phyloP scores from a whole-genome alignment of 108 stramenopile genomes.

The Cyclotella atomus region DNA sequence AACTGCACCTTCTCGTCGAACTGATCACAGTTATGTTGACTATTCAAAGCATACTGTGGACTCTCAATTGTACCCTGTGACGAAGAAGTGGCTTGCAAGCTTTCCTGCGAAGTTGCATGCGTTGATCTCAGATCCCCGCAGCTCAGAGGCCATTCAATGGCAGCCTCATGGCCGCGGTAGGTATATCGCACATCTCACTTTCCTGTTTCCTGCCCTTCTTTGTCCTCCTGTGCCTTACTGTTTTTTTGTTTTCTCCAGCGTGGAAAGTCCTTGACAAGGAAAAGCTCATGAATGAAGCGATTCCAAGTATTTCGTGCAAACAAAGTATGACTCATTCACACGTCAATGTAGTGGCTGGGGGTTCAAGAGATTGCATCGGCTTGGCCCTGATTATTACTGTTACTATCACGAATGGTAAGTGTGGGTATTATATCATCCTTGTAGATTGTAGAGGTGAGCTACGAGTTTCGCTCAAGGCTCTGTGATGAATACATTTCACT shows the following conservation, averaged over 20 bases:
- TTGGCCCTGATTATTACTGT: slow-evolving; percentile 23
- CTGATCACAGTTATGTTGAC: slow-evolving; percentile 32
- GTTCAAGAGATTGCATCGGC: slow-evolving; percentile 35
- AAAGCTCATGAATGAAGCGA: slow-evolving; percentile 33
- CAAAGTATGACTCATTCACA: slow-evolving; percentile 48
- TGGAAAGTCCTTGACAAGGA: slow-evolving; percentile 24
- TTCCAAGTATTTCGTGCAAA: slow-evolving; percentile 66
- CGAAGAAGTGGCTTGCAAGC: slow-evolving; percentile 15
- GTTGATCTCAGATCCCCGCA: slow-evolving; percentile 22
- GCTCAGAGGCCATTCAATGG: slow-evolving; percentile 38
- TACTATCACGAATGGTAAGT: slow-evolving; percentile 40
- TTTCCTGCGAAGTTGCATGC: slow-evolving; percentile 40
- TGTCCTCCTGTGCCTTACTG: background rate
- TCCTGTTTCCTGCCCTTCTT: background rate
- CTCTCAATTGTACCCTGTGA: background rate
- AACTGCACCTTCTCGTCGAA: slow-evolving; percentile 1
- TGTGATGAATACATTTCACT: too few relatives aligned
- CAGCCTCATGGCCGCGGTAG: slow-evolving; percentile 21
- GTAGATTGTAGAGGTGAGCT: too few relatives aligned
- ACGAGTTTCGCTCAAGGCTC: too few relatives aligned
- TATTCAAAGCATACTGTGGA: slow-evolving; percentile 6
- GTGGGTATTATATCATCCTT: background rate
- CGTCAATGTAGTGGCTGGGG: slow-evolving; percentile 41
- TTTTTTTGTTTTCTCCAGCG: background rate
- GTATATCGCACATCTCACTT: background rate